Evolutionary conservation across 2,329 filamentous ascomycete species (phyloP), one percentile per base, ranked within the genome.

Genomic region (Sclerotiophoma versabilis): DNA sequence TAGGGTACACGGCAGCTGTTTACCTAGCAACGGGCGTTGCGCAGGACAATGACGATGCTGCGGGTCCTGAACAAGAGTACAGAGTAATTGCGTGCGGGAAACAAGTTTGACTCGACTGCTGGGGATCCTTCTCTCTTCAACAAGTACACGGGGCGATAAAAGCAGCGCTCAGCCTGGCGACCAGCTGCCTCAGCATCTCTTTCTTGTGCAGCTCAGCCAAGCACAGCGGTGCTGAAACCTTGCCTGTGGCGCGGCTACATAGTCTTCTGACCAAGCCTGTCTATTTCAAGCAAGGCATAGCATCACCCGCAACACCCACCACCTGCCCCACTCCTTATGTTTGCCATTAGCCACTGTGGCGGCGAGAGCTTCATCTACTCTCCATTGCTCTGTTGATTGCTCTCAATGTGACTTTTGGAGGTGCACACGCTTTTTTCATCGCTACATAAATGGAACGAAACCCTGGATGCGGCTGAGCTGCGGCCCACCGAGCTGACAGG

Each of bases 11-110:
- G 30, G 53, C 54, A 53, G 56, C 41, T 69, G 69, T 71, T 72
- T 71, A 67, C 68, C 56, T 59, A 64, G 68, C 67, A 71, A 72
- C 68, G 57, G 55, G 49, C 42, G 68, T 59, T 54, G 51, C 47
- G 51, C 36, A 30, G 50, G 49, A 53, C 42, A 29, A 47, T 54
- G 51, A 54, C 51, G 44, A 17, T 48, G 32, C 20, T 49, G 51
- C 51, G 51, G 51, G 51, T 48, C 51, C 51, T 33, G 39, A 12
- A 15, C 15, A 33, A 37, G 39, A 45, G 45, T 39, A 45, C 45
- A 30, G 41, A 25, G 33, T 45, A 22, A n/a, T n/a, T n/a, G n/a
- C n/a, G n/a, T 34, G 27, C 37, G 32, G 29, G 26, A 47, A 48
- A 20, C 36, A 41, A 26, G 20, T 36, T 27, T 30, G 37, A 15